phyloP scores from a whole-genome alignment of 202 grass and related monocot species.

The Miscanthus sacchariflorus region DNA sequence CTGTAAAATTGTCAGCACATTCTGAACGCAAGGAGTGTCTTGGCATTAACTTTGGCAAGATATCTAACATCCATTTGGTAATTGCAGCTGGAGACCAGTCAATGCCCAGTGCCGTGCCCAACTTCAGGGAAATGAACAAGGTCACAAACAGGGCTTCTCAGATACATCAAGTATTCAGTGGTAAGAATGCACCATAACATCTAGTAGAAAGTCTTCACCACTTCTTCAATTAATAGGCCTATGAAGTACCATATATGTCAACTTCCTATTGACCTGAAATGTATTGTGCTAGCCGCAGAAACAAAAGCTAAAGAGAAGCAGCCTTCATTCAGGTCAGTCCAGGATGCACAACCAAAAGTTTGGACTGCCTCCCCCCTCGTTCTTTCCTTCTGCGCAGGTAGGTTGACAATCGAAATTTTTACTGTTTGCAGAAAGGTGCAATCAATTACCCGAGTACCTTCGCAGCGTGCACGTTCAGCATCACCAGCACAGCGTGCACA shows the following conservation, averaged over 20 bases:
- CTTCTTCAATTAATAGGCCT: conserved; percentile 18
- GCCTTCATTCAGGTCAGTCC: conserved; percentile 75
- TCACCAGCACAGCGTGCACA: conserved; percentile 64
- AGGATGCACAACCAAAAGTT: not conserved
- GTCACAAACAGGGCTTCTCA: conserved; percentile 52
- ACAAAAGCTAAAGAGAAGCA: conserved; percentile 60
- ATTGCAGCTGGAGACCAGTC: conserved; percentile 56
- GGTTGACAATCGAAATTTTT: conserved; percentile 1
- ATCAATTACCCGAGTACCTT: conserved; percentile 59
- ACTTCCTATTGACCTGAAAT: conserved; percentile 16
- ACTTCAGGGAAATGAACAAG: conserved; percentile 69
- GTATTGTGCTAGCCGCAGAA: conserved; percentile 37
- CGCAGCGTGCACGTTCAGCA: conserved; percentile 69
- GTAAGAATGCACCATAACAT: conserved; percentile 41
- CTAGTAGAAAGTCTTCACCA: not conserved
- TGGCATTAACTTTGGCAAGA: conserved; percentile 18
- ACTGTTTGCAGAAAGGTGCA: conserved; percentile 65
- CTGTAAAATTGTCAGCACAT: conserved; percentile 9
- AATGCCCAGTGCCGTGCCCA: conserved; percentile 70
- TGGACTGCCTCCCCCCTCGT: not conserved
- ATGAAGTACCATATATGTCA: not conserved
- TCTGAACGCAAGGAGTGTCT: not conserved
- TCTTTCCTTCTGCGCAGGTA: not conserved
- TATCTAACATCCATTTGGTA: conserved; percentile 24
- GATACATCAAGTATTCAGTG: conserved; percentile 48